Conservation (phyloP, 345 rosid genomes). For the Murraya koenigii region DNA sequence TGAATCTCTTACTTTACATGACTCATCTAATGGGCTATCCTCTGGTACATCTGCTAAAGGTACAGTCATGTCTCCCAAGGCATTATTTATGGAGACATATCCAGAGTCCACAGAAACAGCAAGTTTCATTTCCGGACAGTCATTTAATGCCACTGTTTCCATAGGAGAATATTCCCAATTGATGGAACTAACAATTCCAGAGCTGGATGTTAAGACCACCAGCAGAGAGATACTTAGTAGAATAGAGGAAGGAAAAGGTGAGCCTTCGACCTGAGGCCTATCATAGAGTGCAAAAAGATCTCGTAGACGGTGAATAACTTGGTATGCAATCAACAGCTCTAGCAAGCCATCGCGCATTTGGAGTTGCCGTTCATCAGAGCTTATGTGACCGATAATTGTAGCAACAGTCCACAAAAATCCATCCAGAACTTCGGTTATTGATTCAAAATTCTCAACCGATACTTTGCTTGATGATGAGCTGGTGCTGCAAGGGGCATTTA, state of each 20-base stretch:
- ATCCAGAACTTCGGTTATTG: conserved; percentile 62
- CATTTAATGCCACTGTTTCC: conserved; percentile 23
- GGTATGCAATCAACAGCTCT: conserved; percentile 67
- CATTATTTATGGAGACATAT: conserved; percentile 22
- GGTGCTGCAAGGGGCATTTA: conserved; percentile 39
- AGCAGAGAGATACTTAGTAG: conserved; percentile 58
- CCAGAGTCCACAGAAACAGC: conserved; percentile 25
- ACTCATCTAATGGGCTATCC: conserved; percentile 32
- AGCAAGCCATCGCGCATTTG: conserved; percentile 74
- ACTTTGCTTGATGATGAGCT: conserved; percentile 44
- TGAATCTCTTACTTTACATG: conserved; percentile 20
- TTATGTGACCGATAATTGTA: conserved; percentile 50
- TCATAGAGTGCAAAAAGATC: conserved; percentile 82
- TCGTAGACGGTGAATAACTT: conserved; percentile 61
- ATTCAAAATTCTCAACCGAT: conserved; percentile 58
- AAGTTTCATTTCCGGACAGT: conserved; percentile 28
- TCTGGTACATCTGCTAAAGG: conserved; percentile 32
- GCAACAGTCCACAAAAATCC: conserved; percentile 60
- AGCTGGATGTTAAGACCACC: conserved; percentile 58
- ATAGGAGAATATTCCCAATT: conserved; percentile 46
- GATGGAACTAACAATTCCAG: conserved; percentile 34
- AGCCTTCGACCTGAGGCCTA: conserved; percentile 82
- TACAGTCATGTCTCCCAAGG: conserved; percentile 28
- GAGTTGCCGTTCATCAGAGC: conserved; percentile 53
- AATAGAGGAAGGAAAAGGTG: conserved; percentile 72